Evolutionary conservation across 2,329 filamentous ascomycete genomes (phyloP).

Genomic region (Sporothrix mexicana): DNA sequence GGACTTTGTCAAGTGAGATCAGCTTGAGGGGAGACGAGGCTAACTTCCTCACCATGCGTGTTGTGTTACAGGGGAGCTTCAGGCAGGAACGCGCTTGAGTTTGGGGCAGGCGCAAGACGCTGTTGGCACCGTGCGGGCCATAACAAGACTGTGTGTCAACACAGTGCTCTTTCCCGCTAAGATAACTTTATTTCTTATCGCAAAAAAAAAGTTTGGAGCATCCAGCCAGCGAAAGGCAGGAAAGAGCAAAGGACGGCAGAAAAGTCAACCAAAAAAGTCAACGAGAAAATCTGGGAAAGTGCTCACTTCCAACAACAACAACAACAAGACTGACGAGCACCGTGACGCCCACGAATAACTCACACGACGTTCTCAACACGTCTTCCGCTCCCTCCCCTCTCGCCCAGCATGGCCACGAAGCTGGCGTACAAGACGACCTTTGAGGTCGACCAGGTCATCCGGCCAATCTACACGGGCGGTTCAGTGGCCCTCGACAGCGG

Average conservation of each 20-base stretch:
- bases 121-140: not conserved
- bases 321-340: not conserved
- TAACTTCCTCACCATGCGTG: not conserved
- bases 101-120: not conserved
- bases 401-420: slow-evolving; percentile 62
- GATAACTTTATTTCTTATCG: slow-evolving; percentile 48
- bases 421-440: slow-evolving; percentile 83
- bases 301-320: too few species aligned
- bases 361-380: not conserved
- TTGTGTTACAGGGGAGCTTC: slow-evolving; percentile 18
- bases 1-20: not conserved
- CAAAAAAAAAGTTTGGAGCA: slow-evolving; percentile 40
- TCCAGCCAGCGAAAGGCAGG: slow-evolving; percentile 30
- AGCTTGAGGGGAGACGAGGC: not conserved
- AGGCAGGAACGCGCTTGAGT: not conserved
- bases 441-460: slow-evolving; percentile 79
- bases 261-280: slow-evolving; percentile 1
- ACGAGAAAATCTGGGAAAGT: not conserved
- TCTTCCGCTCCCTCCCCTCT: not conserved
- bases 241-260: slow-evolving; percentile 12
- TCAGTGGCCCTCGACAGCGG: slow-evolving; percentile 81
- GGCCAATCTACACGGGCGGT: slow-evolving; percentile 93
- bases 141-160: not conserved
- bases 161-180: slow-evolving; percentile 42
- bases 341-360: not conserved